Percentiles rank a stretch among this genome's conserved stretches.
phyloP scores from a whole-genome alignment of 352 stramenopile species.

The Phytopythium ostracodes region DNA sequence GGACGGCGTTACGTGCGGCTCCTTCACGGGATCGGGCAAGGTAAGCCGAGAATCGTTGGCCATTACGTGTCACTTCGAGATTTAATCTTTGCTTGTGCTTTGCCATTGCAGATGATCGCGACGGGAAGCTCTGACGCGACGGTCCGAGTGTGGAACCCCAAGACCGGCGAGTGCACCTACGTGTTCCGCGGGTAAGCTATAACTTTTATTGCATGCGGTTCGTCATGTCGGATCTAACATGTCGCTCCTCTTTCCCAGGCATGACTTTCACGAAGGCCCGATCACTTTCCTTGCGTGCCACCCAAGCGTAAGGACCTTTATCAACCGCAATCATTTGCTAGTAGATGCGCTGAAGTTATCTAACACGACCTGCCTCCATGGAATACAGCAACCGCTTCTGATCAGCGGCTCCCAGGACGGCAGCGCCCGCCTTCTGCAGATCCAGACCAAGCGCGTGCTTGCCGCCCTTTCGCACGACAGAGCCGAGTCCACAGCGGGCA shows the following conservation, averaged over 20 bases:
- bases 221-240: not conserved
- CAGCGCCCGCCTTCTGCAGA: constrained; percentile 90
- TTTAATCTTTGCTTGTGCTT: not conserved
- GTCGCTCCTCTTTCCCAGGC: constrained; percentile 26
- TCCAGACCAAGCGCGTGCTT: constrained; percentile 93
- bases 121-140: constrained; percentile 93
- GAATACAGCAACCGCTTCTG: constrained; percentile 86
- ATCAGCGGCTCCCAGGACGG: constrained; percentile 94
- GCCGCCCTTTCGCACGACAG: constrained; percentile 78
- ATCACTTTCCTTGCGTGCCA: constrained; percentile 92
- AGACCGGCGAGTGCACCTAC: constrained; percentile 91
- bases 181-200: constrained; percentile 75
- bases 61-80: not conserved
- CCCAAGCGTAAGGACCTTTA: constrained; percentile 42
- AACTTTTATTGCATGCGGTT: not conserved
- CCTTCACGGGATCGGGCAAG: constrained; percentile 95
- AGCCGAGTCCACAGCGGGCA: constrained; percentile 43
- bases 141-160: constrained; percentile 95
- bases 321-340: not conserved
- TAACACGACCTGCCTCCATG: not conserved
- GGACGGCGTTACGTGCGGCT: constrained; percentile 90
- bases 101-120: constrained; percentile 79
- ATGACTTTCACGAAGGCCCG: constrained; percentile 82
- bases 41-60: constrained; percentile 13
- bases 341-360: not conserved